Evolutionary conservation across 2,329 filamentous ascomycete species (phyloP), one percentile per base, ranked within the genome.

Genomic region (Alternaria ventricosa): DNA sequence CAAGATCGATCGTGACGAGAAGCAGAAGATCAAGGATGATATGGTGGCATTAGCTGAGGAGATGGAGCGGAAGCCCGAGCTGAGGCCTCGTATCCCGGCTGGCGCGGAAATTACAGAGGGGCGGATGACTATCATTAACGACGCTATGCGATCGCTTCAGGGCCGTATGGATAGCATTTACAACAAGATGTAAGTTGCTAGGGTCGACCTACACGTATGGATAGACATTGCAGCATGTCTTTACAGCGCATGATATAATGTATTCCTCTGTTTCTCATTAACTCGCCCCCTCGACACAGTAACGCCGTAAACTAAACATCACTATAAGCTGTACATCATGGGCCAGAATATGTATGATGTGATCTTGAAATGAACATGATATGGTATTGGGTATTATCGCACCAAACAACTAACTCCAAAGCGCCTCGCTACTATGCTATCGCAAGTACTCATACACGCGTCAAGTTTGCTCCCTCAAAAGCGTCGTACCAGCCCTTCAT

Each of bases 401-500:
- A 23, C 15, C 28, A 51, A 51, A 51, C 49, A 51, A 22, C 18
- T 33, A 51, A 36, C 49, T 36, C 28, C 13, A 23, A 33, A 15
- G 18, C 18, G 27, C 28, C 28, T 51, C 49, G 49, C 49, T 51
- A 1, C 28, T 36, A 12, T 51, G 12, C 27, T 4, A 28, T 36
- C 8, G 28, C 28, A 23, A 36, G 22, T 22, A 1, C 18, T 51
- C 28, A 36, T 51, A 15, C 49, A 50, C 15, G 61, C 58, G 25
- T 80, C 76, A 15, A 36, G 18, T 36, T 51, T 5, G 18, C 20
- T 51, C 18, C 49, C 28, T 51, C 28, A 55, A 67, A 71, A 5
- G 73, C 78, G 43, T 79, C 73, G 25, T 74, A 79, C 65, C 72
- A 80, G 2, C 79, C 79, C 68, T 81, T 78, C 80, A 81, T 82